Percentiles rank a stretch among this genome's conserved stretches.
These are phyloP conservation scores for Scenedesmus sp. DNA, from an alignment of 163 green algal genomes.

Conservation along the genomic window DNA sequence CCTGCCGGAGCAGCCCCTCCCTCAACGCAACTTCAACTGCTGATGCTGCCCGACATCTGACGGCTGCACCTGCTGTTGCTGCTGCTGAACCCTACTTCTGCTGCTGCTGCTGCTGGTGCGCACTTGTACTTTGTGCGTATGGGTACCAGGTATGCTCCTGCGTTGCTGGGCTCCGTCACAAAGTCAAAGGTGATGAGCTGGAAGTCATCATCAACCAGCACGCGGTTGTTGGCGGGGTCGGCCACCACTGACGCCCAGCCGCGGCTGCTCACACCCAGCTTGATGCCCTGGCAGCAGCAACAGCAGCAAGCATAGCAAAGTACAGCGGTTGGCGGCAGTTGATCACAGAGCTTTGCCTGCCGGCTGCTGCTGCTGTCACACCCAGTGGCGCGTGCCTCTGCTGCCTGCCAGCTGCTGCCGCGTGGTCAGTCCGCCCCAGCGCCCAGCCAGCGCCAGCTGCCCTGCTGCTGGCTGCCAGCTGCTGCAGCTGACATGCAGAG, in stretches of 20 bases:
- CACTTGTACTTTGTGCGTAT: constrained; percentile 58
- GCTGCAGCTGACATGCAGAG: not conserved
- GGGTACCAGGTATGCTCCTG: constrained; percentile 68
- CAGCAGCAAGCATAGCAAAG: not conserved
- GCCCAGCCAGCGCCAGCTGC: not conserved
- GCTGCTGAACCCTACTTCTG: not conserved
- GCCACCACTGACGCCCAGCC: constrained; percentile 74
- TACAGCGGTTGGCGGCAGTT: not conserved
- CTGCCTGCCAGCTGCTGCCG: not conserved
- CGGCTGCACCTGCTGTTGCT: not conserved
- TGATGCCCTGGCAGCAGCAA: constrained; percentile 62
- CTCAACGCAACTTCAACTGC: not conserved
- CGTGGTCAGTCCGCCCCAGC: not conserved
- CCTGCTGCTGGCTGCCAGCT: not conserved
- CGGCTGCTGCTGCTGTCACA: not conserved
- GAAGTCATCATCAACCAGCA: constrained; percentile 76
- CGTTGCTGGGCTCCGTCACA: constrained; percentile 73
- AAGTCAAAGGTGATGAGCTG: constrained; percentile 85
- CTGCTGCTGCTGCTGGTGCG: not conserved
- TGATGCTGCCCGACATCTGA: not conserved
- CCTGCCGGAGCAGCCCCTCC: not conserved
- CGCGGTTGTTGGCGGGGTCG: constrained; percentile 57
- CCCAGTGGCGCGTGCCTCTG: not conserved
- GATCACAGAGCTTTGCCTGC: not conserved
- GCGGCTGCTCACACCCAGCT: constrained; percentile 74